These are phyloP conservation scores for Anisodus tanguticus DNA, from an alignment of 257 asterid species.

Conservation along the genomic window DNA sequence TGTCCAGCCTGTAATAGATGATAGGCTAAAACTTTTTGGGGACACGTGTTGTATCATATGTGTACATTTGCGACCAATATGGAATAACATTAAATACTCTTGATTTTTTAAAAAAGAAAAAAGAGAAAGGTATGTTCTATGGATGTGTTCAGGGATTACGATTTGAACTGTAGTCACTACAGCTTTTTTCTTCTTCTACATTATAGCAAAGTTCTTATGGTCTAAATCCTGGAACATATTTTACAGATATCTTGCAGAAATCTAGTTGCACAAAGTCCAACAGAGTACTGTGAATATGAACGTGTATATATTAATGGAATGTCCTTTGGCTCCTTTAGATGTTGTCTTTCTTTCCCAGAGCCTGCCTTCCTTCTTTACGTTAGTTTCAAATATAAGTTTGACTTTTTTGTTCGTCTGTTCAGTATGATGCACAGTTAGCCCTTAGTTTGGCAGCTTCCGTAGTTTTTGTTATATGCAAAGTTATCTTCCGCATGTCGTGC, in stretches of 20 bases:
- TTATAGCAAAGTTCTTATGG: not conserved
- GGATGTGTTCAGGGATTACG: not conserved
- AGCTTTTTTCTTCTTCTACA: not conserved
- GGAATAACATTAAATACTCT: not conserved
- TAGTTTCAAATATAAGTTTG: not conserved
- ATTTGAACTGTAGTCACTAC: not conserved
- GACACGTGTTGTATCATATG: not conserved
- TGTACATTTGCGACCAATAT: not conserved
- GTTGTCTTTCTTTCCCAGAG: not conserved
- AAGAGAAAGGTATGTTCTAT: not conserved
- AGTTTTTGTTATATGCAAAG: not conserved
- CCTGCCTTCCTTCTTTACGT: not conserved
- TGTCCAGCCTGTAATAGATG: not conserved
- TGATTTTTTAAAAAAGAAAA: not conserved
- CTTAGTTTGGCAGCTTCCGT: not conserved
- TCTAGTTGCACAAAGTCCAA: not conserved
- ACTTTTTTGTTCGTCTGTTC: not conserved
- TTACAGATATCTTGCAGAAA: not conserved
- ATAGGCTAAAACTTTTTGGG: not conserved
- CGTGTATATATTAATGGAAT: not conserved
- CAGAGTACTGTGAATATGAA: not conserved
- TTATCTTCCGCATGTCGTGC: not conserved
- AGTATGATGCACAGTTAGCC: not conserved
- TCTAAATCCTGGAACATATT: not conserved
- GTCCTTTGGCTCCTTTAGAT: not conserved